Evolutionary conservation across 345 rosid species (phyloP).

Genomic region (Corchorus capsularis): DNA sequence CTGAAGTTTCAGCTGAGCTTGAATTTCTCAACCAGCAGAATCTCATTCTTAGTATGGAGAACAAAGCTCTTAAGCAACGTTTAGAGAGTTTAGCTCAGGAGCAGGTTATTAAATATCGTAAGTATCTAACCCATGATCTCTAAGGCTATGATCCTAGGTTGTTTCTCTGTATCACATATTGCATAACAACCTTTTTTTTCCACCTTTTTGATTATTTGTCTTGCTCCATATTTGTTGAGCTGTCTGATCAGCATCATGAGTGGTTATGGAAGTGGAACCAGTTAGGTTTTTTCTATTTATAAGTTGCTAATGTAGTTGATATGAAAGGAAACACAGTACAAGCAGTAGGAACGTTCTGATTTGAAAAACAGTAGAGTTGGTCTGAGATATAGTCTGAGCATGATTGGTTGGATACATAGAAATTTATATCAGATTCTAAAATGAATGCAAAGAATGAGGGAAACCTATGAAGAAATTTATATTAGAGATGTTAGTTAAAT

Average conservation of each 20-base stretch:
- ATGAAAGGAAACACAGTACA: not conserved
- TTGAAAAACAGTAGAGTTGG: not conserved
- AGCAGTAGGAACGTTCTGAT: not conserved
- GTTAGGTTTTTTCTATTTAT: not conserved
- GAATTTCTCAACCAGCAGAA: slow-evolving; percentile 80
- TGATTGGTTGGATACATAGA: not conserved
- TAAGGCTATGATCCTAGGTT: not conserved
- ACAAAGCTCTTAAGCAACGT: slow-evolving; percentile 83
- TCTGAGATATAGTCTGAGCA: slow-evolving; percentile 9
- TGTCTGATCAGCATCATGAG: not conserved
- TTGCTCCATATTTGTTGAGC: not conserved
- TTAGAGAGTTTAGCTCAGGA: slow-evolving; percentile 80
- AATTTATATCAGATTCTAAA: not conserved
- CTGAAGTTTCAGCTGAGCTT: slow-evolving; percentile 85
- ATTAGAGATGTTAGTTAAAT: not conserved
- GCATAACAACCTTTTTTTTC: not conserved
- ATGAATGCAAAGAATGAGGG: not conserved
- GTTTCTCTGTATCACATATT: slow-evolving; percentile 14
- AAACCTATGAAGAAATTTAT: not conserved
- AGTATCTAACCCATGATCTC: slow-evolving; percentile 31
- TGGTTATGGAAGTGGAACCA: not conserved
- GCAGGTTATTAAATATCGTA: slow-evolving; percentile 76
- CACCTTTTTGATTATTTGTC: not conserved
- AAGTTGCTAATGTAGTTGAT: not conserved
- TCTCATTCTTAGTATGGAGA: slow-evolving; percentile 88